Evolutionary conservation across 805 yeast species (phyloP), one percentile per base, ranked within the genome.

Genomic region (Candida schatavii): DNA sequence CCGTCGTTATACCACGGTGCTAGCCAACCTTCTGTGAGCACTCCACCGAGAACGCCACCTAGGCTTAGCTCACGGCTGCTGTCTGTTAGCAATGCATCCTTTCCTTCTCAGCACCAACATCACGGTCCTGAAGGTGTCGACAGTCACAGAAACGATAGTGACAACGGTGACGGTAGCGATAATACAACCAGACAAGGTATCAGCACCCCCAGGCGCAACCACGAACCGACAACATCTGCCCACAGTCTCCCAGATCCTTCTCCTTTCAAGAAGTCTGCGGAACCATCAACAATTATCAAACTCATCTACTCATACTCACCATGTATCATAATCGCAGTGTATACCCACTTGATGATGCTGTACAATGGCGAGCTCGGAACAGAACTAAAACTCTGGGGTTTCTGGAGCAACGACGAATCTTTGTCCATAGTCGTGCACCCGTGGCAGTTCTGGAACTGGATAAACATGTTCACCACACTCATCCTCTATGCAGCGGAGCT

Each of bases 381-480:
- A 13, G 84, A 84, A 44, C 60, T 81, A 38, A 72, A 74, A 49
- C 54, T 81, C 18, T 81, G 85, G 85, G 79, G 78, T 3, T 68
- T 77, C 59, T 72, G 78, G 77, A 11, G 10, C 11, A 50, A 32
- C 31, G 47, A 58, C 11, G 48, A 48, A 23, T 46, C 55, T 35
- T 49, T 59, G 29, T 46, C 48, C 15, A 50, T 64, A 11, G 52
- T 60, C 4, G 74, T 76, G 21, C 80, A 82, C 57, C 84, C 96
- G n/a, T 85, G 95, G 88, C 89, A 88, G 54, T 86, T 93, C 59
- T 91, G 99, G 98, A 88, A 90, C 54, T 91, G 98, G 98, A 78
- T 87, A 44, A 91, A 91, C 59, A 86, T 91, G 70, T 81, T 84
- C 50, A 75, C 84, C 40, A 85, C 95, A 9, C 66, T 93, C 43